Conservation (phyloP, 495 filamentous ascomycete genomes). For the Aspergillus bertholletiae region DNA sequence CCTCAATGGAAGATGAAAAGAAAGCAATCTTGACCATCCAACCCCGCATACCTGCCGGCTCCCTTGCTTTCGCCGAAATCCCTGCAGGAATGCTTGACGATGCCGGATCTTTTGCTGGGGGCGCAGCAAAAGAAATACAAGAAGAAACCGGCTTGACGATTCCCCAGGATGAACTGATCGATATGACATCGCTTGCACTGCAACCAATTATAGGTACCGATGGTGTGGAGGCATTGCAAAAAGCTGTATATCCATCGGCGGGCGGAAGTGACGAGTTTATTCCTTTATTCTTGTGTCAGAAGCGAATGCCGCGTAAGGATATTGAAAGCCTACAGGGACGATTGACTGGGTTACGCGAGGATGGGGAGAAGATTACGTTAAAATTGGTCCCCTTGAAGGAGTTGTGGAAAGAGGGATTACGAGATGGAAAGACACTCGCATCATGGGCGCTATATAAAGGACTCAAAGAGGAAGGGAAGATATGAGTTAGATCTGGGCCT, state of each 20-base stretch:
- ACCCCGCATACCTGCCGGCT: slow-evolving; percentile 75
- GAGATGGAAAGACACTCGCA: slow-evolving; percentile 77
- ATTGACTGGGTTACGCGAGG: slow-evolving; percentile 70
- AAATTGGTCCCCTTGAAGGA: slow-evolving; percentile 69
- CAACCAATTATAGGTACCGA: slow-evolving; percentile 20
- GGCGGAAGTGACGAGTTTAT: slow-evolving; percentile 87
- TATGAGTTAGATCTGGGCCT: slow-evolving; percentile 29
- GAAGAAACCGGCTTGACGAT: slow-evolving; percentile 74
- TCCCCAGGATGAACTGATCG: slow-evolving; percentile 53
- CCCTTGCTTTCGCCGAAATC: slow-evolving; percentile 71
- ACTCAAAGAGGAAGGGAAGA: slow-evolving; percentile 60
- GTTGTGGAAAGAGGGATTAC: slow-evolving; percentile 70
- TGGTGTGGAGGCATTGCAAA: slow-evolving; percentile 48
- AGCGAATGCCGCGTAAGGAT: slow-evolving; percentile 57
- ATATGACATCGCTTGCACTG: slow-evolving; percentile 63
- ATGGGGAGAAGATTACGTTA: slow-evolving; percentile 80
- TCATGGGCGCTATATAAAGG: slow-evolving; percentile 76
- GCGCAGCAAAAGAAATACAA: slow-evolving; percentile 75
- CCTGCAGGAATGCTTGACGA: slow-evolving; percentile 91
- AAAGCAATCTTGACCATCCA: slow-evolving; percentile 78
- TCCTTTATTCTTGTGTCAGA: slow-evolving; percentile 71
- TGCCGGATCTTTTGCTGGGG: slow-evolving; percentile 67
- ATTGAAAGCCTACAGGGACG: slow-evolving; percentile 70
- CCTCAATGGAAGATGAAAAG: slow-evolving; percentile 45
- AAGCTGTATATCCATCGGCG: slow-evolving; percentile 69